Conservation (phyloP, 1,284 basidiomycete species). For the Ceratobasidium sp. region DNA sequence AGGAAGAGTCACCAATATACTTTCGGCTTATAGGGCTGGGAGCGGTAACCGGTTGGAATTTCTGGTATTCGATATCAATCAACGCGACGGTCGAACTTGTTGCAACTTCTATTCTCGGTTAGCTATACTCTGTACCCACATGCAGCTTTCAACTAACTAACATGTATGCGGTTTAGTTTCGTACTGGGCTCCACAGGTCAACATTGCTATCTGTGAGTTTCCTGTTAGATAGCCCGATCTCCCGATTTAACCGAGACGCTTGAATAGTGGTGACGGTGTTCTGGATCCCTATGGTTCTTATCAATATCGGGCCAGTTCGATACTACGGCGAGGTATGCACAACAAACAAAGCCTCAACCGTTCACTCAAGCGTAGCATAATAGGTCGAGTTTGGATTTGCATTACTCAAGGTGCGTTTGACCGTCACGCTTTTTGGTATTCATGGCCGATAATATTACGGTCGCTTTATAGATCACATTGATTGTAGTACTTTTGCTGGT, state of each 20-base stretch:
- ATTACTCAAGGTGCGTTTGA: slow-evolving; percentile 51
- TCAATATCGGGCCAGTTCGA: slow-evolving; percentile 50
- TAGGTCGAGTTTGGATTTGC: slow-evolving; percentile 53
- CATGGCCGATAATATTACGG: not conserved
- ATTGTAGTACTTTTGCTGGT: slow-evolving; percentile 42
- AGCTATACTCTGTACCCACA: not conserved
- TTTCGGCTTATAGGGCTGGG: slow-evolving; percentile 38
- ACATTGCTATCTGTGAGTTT: slow-evolving; percentile 43
- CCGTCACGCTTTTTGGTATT: not conserved
- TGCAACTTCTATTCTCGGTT: slow-evolving; percentile 48
- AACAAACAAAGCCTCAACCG: not conserved
- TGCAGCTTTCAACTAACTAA: not conserved
- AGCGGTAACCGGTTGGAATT: slow-evolving; percentile 51
- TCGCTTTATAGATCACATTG: slow-evolving; percentile 25
- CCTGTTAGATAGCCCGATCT: not conserved
- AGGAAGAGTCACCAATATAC: not conserved
- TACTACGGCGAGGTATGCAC: slow-evolving; percentile 48
- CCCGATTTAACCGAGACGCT: not conserved
- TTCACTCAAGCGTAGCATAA: not conserved
- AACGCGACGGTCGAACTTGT: slow-evolving; percentile 50
- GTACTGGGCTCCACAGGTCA: slow-evolving; percentile 46
- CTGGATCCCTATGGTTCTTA: slow-evolving; percentile 50
- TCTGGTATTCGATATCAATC: slow-evolving; percentile 50
- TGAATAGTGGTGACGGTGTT: slow-evolving; percentile 49
- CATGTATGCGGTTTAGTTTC: slow-evolving; percentile 29